Conservation (phyloP, 805 yeast genomes). For the Lipomyces yamanashiensis region DNA sequence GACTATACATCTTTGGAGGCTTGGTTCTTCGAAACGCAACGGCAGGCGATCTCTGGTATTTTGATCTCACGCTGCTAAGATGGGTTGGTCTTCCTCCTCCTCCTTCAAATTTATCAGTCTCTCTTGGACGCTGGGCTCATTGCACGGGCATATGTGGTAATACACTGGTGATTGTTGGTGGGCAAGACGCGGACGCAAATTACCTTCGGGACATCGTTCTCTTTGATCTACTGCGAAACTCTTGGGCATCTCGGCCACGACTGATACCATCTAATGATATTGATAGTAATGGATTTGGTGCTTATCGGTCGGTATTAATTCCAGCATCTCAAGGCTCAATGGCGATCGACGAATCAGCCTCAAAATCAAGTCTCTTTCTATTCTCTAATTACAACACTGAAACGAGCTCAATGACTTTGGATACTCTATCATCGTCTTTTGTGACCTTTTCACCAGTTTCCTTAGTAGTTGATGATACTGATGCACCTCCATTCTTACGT, state of each 20-base stretch:
- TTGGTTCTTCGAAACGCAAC: constrained; percentile 5
- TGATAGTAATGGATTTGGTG: constrained; percentile 15
- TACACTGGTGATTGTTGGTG: constrained; percentile 31
- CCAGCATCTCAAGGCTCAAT: background rate
- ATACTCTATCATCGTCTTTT: constrained; percentile 13
- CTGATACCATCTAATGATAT: background rate
- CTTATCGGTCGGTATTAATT: constrained; percentile 19
- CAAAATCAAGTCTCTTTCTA: constrained; percentile 8
- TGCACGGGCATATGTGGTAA: constrained; percentile 24
- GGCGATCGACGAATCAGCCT: background rate
- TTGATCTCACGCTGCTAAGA: constrained; percentile 6
- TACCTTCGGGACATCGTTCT: constrained; percentile 26
- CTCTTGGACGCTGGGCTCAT: constrained; percentile 32
- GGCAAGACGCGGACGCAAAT: constrained; percentile 30
- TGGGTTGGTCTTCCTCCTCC: constrained; percentile 23
- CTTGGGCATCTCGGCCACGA: constrained; percentile 18
- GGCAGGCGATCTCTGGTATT: constrained; percentile 28
- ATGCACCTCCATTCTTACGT: constrained; percentile 28
- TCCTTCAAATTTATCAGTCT: background rate
- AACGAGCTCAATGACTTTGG: constrained; percentile 13
- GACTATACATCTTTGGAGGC: constrained; percentile 30
- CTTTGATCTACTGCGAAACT: constrained; percentile 23
- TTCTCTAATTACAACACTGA: constrained; percentile 22
- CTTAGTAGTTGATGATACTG: background rate
- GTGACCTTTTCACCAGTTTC: background rate